Percentiles rank a stretch among this genome's conserved stretches.
phyloP scores from a whole-genome alignment of 2,329 filamentous ascomycete genomes.

The Neofusicoccum sp. region DNA sequence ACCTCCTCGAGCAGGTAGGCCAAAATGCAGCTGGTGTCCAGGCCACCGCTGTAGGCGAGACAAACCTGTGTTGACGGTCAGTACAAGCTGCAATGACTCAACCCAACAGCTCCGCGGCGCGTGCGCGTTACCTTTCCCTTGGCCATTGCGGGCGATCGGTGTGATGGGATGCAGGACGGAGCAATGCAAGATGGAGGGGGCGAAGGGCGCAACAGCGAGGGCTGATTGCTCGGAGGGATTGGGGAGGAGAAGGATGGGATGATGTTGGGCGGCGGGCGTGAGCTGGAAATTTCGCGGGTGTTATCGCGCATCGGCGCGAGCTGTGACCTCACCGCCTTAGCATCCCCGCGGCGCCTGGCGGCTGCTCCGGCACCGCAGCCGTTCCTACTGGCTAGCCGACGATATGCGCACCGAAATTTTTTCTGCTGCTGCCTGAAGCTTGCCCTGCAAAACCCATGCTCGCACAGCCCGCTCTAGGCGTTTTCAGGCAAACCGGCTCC shows the following conservation, averaged over 20 bases:
- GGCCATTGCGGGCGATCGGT: conserved; percentile 1
- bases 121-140: conserved; percentile 17
- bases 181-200: background rate
- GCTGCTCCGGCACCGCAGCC: conserved; percentile 10
- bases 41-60: conserved; percentile 43
- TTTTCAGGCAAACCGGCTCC: background rate
- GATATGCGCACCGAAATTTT: background rate
- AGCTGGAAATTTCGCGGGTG: conserved; percentile 18
- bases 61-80: conserved; percentile 16
- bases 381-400: conserved; percentile 6
- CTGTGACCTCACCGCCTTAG: conserved; percentile 16
- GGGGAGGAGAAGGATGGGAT: background rate
- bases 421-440: conserved; percentile 1
- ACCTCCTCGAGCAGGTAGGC: conserved; percentile 36
- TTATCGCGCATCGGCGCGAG: conserved; percentile 15
- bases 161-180: background rate
- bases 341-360: background rate
- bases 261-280: conserved; percentile 6
- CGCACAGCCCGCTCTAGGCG: background rate
- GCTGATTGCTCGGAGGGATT: conserved; percentile 1
- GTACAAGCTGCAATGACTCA: conserved; percentile 16
- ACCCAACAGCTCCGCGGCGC: background rate
- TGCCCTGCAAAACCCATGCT: background rate
- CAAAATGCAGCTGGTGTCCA: conserved; percentile 60
- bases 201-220: background rate